A percentile compares a stretch with the other conserved stretches of the same genome.
These are phyloP conservation scores for Rhinocladiella mackenziei DNA, from an alignment of 2,329 filamentous ascomycete genomes.

Conservation along the genomic window DNA sequence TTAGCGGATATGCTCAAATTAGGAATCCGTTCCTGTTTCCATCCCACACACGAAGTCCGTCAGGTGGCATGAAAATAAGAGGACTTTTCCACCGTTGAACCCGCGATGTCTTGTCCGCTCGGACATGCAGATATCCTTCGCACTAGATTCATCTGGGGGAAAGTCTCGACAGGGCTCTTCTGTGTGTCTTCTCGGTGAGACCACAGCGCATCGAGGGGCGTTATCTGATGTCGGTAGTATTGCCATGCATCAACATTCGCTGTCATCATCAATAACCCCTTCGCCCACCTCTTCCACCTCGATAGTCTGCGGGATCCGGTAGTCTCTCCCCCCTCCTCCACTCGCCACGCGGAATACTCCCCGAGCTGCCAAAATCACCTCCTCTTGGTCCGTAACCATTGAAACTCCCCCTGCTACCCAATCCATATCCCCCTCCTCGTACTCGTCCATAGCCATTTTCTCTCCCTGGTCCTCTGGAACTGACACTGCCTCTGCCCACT, in stretches of 20 bases:
- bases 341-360: slow-evolving; percentile 44
- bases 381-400: slow-evolving; percentile 37
- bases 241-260: background rate
- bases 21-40: too few species aligned
- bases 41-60: too few species aligned
- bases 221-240: too few species aligned
- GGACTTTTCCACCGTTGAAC: too few species aligned
- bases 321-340: slow-evolving; percentile 49
- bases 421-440: slow-evolving; percentile 39
- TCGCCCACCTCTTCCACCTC: slow-evolving; percentile 30
- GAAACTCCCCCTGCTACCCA: slow-evolving; percentile 41
- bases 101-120: too few species aligned
- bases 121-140: too few species aligned
- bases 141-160: too few species aligned
- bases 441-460: slow-evolving; percentile 45
- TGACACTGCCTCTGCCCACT: slow-evolving; percentile 42
- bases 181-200: too few species aligned
- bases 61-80: too few species aligned
- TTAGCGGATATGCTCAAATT: too few species aligned
- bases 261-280: slow-evolving; percentile 15
- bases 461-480: slow-evolving; percentile 32
- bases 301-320: slow-evolving; percentile 40
- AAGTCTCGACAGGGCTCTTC: too few species aligned
- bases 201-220: too few species aligned
- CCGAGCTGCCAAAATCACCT: slow-evolving; percentile 35